Evolutionary conservation across 306 rosid genomes (phyloP).

Genomic region (Alnus glutinosa): DNA sequence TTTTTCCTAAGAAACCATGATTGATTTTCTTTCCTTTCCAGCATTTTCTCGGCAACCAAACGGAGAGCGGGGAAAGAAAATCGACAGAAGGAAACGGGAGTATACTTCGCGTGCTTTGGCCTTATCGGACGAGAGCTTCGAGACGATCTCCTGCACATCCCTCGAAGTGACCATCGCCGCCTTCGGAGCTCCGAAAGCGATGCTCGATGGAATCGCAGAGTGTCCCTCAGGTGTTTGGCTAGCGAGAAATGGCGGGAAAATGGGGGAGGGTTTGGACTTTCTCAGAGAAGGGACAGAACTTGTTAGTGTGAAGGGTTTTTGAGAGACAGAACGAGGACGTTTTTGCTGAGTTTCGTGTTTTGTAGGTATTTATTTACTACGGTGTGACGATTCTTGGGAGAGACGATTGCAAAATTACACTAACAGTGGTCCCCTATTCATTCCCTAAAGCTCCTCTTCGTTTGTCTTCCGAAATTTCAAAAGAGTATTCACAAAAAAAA

Average conservation of each 20-base stretch:
- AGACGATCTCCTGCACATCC: slow-evolving; percentile 73
- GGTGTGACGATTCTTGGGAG: neutral
- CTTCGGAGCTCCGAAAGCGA: slow-evolving; percentile 23
- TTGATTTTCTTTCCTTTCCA: neutral
- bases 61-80: slow-evolving; percentile 5
- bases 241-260: slow-evolving; percentile 42
- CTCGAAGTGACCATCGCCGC: slow-evolving; percentile 58
- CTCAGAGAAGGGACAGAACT: neutral
- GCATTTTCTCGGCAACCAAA: slow-evolving; percentile 18
- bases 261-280: slow-evolving; percentile 4
- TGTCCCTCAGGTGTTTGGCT: slow-evolving; percentile 15
- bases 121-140: slow-evolving; percentile 82
- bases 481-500: no score
- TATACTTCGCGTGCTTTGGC: slow-evolving; percentile 83
- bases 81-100: slow-evolving; percentile 14
- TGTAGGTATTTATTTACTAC: neutral
- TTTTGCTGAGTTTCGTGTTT: neutral
- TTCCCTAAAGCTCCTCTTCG: neutral
- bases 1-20: slow-evolving; percentile 4
- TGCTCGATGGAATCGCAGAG: slow-evolving; percentile 9
- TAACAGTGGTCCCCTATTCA: neutral
- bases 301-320: neutral
- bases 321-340: neutral
- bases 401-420: neutral
- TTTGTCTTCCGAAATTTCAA: no score